Base-by-base conservation (phyloP, 2,329 filamentous ascomycete genomes). In the Cyphellophora attinorum region DNA sequence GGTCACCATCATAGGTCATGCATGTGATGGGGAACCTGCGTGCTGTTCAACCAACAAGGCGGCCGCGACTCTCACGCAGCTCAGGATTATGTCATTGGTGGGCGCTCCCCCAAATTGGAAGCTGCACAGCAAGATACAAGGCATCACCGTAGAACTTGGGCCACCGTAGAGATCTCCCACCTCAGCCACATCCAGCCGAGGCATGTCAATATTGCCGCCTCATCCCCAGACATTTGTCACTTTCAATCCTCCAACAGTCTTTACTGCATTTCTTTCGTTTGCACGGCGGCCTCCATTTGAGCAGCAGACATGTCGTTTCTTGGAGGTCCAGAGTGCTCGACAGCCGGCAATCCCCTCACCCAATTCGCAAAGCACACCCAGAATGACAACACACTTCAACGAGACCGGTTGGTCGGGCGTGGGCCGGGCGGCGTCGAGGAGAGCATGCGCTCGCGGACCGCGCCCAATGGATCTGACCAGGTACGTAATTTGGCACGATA, bases 291-390 rank as follows among this genome's bases (percentile, higher is more conserved):
- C 8, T 29, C 12, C 21, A 25, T 29, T 14, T n/a, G n/a, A n/a
- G n/a, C 19, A 27, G 16, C 31, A 14, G 17, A 42, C 48, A 96
- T 98, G 89, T 95, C 89, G 36, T 96, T 98, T 61, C 74, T 96
- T 52, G 85, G 85, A 62, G 88, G 89, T 51, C 83, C 89, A 51
- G 91, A 96, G 67, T 98, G 91, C 72, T 96, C 89, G 37, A 93
- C 91, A 42, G 86, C 84, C 46, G 85, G 81, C 54, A 98, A 98
- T 61, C 91, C 93, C 38, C 78, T 98, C 52, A 89, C 85, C 57
- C 91, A 96, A 68, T 93, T 98, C 60, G 85, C 88, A 46, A 98
- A 98, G 63, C 88, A 95, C 61, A 85, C 91, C 38, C 84, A 93
- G 56, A 85, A 93, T 71, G 91, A 98, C 67, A 93, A 88, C 64